Conservation (phyloP, 2,329 filamentous ascomycete species). For the Lachnellula arida region DNA sequence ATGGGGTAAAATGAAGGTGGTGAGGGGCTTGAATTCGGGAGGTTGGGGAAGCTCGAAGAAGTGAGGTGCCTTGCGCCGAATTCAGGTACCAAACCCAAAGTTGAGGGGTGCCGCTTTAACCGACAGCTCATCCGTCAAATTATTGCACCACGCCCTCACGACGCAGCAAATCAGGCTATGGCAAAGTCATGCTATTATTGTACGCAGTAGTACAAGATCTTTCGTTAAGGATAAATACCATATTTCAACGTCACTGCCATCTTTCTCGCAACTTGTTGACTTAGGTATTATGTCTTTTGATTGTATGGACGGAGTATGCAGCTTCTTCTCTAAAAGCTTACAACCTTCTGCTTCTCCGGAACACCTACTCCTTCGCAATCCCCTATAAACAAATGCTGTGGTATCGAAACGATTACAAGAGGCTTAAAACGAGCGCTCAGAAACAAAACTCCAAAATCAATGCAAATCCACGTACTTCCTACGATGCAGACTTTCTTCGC, state of each 20-base stretch:
- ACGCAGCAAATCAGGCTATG: background rate
- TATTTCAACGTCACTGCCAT: background rate
- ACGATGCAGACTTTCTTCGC: conserved; percentile 7
- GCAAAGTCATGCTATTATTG: background rate
- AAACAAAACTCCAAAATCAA: background rate
- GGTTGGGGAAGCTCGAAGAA: background rate
- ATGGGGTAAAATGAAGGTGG: conserved; percentile 1
- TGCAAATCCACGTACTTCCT: background rate
- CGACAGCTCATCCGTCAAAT: background rate
- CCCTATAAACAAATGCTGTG: conserved; percentile 4
- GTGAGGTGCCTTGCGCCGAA: background rate
- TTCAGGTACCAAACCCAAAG: background rate
- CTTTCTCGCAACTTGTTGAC: background rate
- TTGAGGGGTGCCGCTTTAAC: background rate
- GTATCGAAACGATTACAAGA: conserved; percentile 12
- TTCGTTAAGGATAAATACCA: background rate
- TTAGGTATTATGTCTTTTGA: background rate
- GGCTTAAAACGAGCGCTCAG: background rate
- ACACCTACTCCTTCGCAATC: conserved; percentile 1
- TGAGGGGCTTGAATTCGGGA: background rate
- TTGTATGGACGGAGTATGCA: background rate
- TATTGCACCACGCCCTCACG: background rate
- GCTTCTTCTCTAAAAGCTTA: background rate
- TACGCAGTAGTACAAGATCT: background rate
- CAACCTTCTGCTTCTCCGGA: background rate